Percentiles rank a stretch among this genome's conserved stretches.
Evolutionary conservation across 2,329 filamentous ascomycete genomes (phyloP).

Genomic region (Nemania abortiva): DNA sequence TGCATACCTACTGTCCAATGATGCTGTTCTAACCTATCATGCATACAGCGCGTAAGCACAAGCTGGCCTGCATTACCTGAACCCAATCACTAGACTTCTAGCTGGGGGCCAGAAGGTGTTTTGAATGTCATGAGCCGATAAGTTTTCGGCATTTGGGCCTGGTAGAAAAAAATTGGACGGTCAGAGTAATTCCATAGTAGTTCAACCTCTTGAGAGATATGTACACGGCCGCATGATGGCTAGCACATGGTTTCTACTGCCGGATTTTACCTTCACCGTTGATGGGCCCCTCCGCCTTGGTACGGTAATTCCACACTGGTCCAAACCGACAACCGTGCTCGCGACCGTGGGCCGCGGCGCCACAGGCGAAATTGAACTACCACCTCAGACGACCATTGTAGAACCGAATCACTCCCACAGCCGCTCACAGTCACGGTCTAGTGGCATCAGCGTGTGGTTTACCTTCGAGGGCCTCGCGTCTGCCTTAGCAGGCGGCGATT

Average conservation of each 20-base stretch:
- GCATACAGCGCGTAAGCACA: no score
- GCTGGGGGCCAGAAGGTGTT: no score
- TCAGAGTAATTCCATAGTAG: no score
- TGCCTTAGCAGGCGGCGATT: background rate
- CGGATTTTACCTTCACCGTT: conserved; percentile 19
- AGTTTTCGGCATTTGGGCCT: no score
- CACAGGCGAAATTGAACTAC: background rate
- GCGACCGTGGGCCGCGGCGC: background rate
- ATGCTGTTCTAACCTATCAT: no score
- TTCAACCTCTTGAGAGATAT: background rate
- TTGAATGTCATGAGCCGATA: no score
- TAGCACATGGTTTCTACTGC: conserved; percentile 20
- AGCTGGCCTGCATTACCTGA: no score
- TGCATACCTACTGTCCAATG: no score
- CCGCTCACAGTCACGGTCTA: conserved; percentile 7
- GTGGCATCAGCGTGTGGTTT: background rate
- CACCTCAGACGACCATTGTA: conserved; percentile 7
- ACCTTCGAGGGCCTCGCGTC: conserved; percentile 9
- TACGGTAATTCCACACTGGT: conserved; percentile 18
- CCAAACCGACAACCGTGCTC: conserved; percentile 16
- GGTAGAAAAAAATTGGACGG: no score
- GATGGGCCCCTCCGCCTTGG: conserved; percentile 22
- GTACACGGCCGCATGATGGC: background rate
- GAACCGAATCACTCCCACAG: conserved; percentile 14
- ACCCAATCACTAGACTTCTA: no score